Percentiles rank a stretch among this genome's conserved stretches.
phyloP scores from a whole-genome alignment of 441 rosid genomes.

The Pelargonium australe region DNA sequence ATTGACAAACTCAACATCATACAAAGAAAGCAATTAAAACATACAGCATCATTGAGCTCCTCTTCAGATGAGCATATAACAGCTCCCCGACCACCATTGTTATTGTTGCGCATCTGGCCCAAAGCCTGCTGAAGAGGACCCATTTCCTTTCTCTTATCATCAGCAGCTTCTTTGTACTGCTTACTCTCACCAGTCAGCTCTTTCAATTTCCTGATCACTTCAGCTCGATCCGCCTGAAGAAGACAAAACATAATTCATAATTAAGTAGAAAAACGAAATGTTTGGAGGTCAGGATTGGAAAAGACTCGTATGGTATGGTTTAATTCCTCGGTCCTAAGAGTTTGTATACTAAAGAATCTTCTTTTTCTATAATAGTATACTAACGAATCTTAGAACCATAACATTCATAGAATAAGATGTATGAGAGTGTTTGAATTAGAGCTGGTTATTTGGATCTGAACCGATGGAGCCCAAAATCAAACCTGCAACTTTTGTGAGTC shows the following conservation, averaged over 20 bases:
- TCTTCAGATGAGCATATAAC: slow-evolving; percentile 83
- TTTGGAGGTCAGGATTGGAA: background rate
- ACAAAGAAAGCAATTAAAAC: slow-evolving; percentile 19
- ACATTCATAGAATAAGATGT: too few species aligned
- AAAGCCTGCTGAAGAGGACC: slow-evolving; percentile 86
- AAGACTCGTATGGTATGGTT: too few species aligned
- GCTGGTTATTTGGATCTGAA: background rate
- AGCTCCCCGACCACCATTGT: slow-evolving; percentile 41
- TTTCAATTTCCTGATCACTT: slow-evolving; percentile 44
- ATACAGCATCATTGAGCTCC: slow-evolving; percentile 76
- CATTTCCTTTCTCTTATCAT: slow-evolving; percentile 70
- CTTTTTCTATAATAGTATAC: too few species aligned
- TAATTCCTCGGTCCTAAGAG: too few species aligned
- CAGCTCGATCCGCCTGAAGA: slow-evolving; percentile 48
- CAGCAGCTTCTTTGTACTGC: slow-evolving; percentile 45
- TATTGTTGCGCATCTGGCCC: slow-evolving; percentile 64
- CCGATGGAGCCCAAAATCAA: too few species aligned
- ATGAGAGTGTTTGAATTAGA: too few species aligned
- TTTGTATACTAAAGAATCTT: too few species aligned
- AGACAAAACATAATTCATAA: background rate
- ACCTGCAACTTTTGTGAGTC: too few species aligned
- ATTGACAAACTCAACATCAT: background rate
- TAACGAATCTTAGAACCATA: too few species aligned
- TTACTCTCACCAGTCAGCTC: slow-evolving; percentile 53
- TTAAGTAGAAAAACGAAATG: background rate